Conservation (phyloP, 106 monocot species). For the Posidonia australis region DNA sequence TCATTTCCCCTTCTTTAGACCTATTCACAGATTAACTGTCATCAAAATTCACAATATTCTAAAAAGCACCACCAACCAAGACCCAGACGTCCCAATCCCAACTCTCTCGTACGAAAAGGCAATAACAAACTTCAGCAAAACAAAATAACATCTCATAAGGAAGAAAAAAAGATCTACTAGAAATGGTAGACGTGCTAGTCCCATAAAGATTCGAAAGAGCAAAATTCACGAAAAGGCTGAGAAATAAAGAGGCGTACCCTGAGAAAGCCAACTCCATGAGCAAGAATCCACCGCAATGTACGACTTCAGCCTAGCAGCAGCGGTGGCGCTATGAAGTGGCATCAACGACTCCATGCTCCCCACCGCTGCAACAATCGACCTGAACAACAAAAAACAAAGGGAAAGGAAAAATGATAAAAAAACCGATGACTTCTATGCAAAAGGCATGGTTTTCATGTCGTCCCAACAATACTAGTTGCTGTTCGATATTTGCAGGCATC, state of each 20-base stretch:
- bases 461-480: too few species aligned
- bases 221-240: neutral
- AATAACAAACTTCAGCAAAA: too few species aligned
- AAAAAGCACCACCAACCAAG: too few species aligned
- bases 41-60: neutral
- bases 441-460: neutral
- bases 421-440: neutral
- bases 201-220: neutral
- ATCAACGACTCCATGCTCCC: slow-evolving; percentile 14
- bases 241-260: slow-evolving; percentile 13
- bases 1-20: slow-evolving; percentile 2
- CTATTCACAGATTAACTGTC: neutral
- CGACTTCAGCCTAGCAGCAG: slow-evolving; percentile 18
- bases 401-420: neutral
- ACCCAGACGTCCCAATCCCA: too few species aligned
- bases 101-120: neutral
- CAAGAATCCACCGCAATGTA: slow-evolving; percentile 15
- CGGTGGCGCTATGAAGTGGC: slow-evolving; percentile 21
- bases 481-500: neutral
- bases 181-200: neutral
- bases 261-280: slow-evolving; percentile 19
- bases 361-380: slow-evolving; percentile 4
- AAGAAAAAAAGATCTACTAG: too few species aligned
- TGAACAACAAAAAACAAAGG: neutral
- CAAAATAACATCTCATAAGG: too few species aligned